phyloP scores from a whole-genome alignment of 2,329 filamentous ascomycete species.

The Aspergillus ustus region DNA sequence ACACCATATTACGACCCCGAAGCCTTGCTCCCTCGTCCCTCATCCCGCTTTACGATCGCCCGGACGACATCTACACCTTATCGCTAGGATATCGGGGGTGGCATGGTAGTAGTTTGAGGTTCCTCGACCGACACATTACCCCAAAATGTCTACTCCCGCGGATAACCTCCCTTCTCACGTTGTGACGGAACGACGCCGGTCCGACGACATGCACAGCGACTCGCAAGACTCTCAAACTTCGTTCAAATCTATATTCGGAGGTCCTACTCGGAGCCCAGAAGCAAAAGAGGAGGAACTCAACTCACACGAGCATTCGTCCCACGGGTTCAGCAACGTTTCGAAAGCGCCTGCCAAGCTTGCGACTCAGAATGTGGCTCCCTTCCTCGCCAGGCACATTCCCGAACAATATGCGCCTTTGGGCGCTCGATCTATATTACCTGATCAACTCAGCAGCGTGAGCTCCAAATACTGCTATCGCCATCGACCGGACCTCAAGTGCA shows the following conservation, averaged over 20 bases:
- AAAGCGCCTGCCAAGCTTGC: constrained; percentile 64
- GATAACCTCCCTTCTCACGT: neutral
- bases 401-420: constrained; percentile 82
- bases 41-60: neutral
- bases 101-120: neutral
- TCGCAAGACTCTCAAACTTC: constrained; percentile 15
- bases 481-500: constrained; percentile 89
- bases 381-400: constrained; percentile 88
- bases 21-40: neutral
- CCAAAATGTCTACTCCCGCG: constrained; percentile 2
- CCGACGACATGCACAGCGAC: neutral
- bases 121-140: neutral
- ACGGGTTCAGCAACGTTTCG: constrained; percentile 41
- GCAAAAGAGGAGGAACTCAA: constrained; percentile 29
- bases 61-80: neutral
- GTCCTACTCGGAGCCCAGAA: constrained; percentile 21
- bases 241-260: constrained; percentile 29
- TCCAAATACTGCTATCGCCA: constrained; percentile 97
- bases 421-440: constrained; percentile 28
- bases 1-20: neutral
- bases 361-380: constrained; percentile 80
- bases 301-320: constrained; percentile 28
- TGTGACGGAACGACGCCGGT: constrained; percentile 11
- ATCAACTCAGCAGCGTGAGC: constrained; percentile 60
- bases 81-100: neutral